Evolutionary conservation across 2,329 filamentous ascomycete genomes (phyloP).

Genomic region (Talaromyces sp.): DNA sequence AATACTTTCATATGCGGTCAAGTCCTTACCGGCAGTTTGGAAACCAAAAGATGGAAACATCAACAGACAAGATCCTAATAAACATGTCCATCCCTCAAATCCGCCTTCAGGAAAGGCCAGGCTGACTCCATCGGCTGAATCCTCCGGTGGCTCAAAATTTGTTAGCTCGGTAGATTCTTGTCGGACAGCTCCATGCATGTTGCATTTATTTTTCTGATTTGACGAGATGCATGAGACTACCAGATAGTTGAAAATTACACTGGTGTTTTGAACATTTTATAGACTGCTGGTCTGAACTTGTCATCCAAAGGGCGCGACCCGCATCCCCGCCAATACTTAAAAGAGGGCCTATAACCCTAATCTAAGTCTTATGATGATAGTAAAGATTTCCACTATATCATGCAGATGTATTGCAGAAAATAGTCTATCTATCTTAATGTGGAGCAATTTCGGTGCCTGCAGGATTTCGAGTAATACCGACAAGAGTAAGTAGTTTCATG

Average conservation of each 20-base stretch:
- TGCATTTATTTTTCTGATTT: background rate
- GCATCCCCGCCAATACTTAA: background rate
- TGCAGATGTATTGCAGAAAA: background rate
- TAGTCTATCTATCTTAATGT: background rate
- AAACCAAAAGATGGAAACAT: slow-evolving; percentile 46
- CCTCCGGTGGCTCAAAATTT: background rate
- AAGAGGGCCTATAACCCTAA: background rate
- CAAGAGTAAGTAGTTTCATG: background rate
- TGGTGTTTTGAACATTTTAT: too few species aligned
- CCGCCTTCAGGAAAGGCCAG: slow-evolving; percentile 18
- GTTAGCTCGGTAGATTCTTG: background rate
- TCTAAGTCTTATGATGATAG: background rate
- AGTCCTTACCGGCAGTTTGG: slow-evolving; percentile 37
- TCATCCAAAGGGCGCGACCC: background rate
- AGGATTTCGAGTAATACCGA: background rate
- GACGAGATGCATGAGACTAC: background rate
- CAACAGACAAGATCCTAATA: slow-evolving; percentile 34
- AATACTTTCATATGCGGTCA: background rate
- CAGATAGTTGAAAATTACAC: background rate
- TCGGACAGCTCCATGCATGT: background rate
- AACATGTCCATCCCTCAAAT: slow-evolving; percentile 33
- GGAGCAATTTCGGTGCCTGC: background rate
- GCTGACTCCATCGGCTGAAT: background rate
- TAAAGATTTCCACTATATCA: background rate
- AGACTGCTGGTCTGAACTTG: background rate